These are phyloP conservation scores for Clonostachys byssicola DNA, from an alignment of 2,329 filamentous ascomycete genomes.

Conservation along the genomic window DNA sequence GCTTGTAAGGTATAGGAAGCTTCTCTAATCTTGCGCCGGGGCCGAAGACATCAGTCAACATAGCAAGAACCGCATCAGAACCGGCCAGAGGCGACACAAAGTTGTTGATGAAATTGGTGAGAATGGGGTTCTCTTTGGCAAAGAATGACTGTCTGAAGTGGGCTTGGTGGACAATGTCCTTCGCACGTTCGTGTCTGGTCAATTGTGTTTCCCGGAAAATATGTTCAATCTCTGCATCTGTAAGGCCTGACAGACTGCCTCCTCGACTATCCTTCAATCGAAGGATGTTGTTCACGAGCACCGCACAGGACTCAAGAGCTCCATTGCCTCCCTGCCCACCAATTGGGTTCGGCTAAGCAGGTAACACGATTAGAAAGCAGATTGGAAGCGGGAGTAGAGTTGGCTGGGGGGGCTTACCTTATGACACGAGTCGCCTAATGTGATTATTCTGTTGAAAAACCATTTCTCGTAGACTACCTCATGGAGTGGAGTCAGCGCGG, in stretches of 20 bases:
- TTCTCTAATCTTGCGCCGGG: background rate
- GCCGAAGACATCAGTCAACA: too few relatives aligned
- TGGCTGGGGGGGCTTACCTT: conserved; percentile 13
- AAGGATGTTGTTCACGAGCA: conserved; percentile 9
- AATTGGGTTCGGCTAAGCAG: conserved; percentile 12
- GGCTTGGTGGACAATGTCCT: too few relatives aligned
- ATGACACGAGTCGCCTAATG: conserved; percentile 23
- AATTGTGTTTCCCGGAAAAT: conserved; percentile 10
- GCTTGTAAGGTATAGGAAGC: background rate
- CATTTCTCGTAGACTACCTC: conserved; percentile 25
- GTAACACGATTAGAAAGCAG: too few relatives aligned
- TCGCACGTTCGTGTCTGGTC: conserved; percentile 1
- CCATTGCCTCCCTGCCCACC: conserved; percentile 15
- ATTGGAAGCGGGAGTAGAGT: too few relatives aligned
- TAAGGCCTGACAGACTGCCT: background rate
- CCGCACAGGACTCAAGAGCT: conserved; percentile 13
- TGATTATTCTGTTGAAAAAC: conserved; percentile 20
- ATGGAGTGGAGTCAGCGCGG: conserved; percentile 21
- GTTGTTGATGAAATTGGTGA: background rate
- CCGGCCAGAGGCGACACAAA: background rate
- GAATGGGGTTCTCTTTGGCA: background rate
- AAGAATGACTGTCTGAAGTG: background rate
- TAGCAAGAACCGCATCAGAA: background rate
- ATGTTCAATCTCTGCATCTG: background rate
- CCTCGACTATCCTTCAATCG: background rate